Base-by-base conservation (phyloP, 495 filamentous ascomycete genomes). In the Lasiosphaeriaceae sp. region DNA sequence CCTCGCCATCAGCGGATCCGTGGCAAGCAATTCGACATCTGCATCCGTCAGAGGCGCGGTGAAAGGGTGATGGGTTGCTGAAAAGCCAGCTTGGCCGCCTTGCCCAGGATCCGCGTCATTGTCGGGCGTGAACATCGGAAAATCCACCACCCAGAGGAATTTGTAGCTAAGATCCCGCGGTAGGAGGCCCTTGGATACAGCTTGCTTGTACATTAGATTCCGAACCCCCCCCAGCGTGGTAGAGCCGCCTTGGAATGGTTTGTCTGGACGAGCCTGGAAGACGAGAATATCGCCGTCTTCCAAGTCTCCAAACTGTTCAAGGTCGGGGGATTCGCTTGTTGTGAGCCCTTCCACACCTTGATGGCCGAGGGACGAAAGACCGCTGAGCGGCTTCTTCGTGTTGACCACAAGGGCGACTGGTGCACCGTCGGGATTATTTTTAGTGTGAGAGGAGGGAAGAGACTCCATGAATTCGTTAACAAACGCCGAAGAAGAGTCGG, bases 41-140 rank as follows among this genome's bases (percentile, higher is more conserved):
- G 76, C 74, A 12, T 80, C 61, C 6, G 83, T 80, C 52, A 87
- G 83, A 0, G 95, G 94, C 0, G 95, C 88, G 3, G 94, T 98
- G 71, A 98, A 98, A 1, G 95, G 94, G 69, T 98, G 94, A 61
- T 98, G 94, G 0, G 93, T 97, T 7, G 94, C 86, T 16, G 85
- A 84, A 66, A 97, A 79, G 3, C 91, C 91, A 0, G 92, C 84
- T 11, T 74, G 66, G 17, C 92, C 92, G 26, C 86, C 88, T 71
- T 96, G 93, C 3, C 92, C 92, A 5, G 90, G 88, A 47, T 93
- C 89, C 2, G 75, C 69, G 26, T 83, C 82, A 37, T 81, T 83
- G 31, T 74, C 67, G 22, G 88, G 88, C 0, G 89, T 87, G 74
- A 98, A 97, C 50, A 98, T 84, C 7, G 94, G 94, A 70, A 98